These are phyloP conservation scores for Tricholoma flavovirens DNA, from an alignment of 768 basidiomycete species.

Conservation along the genomic window DNA sequence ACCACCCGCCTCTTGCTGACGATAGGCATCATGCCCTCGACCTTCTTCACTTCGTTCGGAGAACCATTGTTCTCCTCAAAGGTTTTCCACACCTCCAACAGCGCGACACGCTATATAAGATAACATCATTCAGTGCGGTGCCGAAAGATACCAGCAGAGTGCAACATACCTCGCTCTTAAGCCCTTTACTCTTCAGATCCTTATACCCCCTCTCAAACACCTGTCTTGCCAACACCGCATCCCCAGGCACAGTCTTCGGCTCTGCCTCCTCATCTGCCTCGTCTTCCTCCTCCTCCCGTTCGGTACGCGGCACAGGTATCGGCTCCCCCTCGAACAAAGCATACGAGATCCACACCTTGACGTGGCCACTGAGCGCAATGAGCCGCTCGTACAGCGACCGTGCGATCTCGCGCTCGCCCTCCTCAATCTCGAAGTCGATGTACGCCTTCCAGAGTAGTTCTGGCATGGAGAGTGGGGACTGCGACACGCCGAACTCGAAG, in stretches of 20 bases:
- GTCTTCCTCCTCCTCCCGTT: slow-evolving; percentile 68
- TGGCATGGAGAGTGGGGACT: slow-evolving; percentile 87
- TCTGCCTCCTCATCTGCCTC: slow-evolving; percentile 56
- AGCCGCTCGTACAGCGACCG: slow-evolving; percentile 87
- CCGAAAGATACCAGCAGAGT: not conserved
- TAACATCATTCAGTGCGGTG: not conserved
- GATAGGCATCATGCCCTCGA: slow-evolving; percentile 90
- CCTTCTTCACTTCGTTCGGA: slow-evolving; percentile 67
- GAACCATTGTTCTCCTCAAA: slow-evolving; percentile 84
- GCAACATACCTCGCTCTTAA: slow-evolving; percentile 80
- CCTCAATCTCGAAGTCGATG: slow-evolving; percentile 93
- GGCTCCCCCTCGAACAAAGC: slow-evolving; percentile 86
- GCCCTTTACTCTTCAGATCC: slow-evolving; percentile 70
- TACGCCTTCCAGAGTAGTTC: slow-evolving; percentile 93
- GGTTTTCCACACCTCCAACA: slow-evolving; percentile 93
- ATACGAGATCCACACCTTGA: slow-evolving; percentile 96
- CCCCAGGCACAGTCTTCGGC: slow-evolving; percentile 65
- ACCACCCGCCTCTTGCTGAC: slow-evolving; percentile 80
- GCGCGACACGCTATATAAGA: slow-evolving; percentile 67
- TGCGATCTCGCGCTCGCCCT: slow-evolving; percentile 83
- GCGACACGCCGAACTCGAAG: slow-evolving; percentile 86
- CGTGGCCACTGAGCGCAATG: slow-evolving; percentile 79
- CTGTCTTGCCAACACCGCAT: slow-evolving; percentile 56
- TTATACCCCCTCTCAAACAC: slow-evolving; percentile 88
- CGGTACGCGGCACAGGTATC: slow-evolving; percentile 57